Evolutionary conservation across 1,284 basidiomycete species (phyloP).

Genomic region (Tilletia indica): DNA sequence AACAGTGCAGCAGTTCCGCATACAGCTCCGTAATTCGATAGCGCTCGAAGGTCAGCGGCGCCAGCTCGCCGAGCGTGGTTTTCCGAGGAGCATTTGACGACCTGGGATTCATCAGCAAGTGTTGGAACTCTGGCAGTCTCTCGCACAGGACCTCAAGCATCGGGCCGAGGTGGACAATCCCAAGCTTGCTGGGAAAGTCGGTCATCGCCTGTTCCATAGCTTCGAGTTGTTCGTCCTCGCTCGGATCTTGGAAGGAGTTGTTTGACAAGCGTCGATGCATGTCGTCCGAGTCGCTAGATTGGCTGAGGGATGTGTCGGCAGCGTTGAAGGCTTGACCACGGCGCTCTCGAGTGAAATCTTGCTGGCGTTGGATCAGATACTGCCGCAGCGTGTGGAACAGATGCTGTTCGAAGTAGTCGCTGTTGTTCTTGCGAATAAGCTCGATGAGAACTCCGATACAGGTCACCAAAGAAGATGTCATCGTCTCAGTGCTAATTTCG

Average conservation of each 20-base stretch:
- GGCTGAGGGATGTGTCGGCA: constrained; percentile 15
- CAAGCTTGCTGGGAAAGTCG: constrained; percentile 84
- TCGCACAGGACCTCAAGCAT: constrained; percentile 76
- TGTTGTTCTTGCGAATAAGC: constrained; percentile 96
- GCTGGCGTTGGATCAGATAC: constrained; percentile 80
- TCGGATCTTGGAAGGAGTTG: constrained; percentile 13
- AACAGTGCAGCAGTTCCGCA: constrained; percentile 93
- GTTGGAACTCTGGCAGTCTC: constrained; percentile 70
- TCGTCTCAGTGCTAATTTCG: constrained; percentile 63
- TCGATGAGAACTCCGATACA: constrained; percentile 90
- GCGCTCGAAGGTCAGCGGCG: constrained; percentile 87
- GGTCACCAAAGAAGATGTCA: constrained; percentile 82
- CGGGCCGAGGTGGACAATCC: constrained; percentile 87
- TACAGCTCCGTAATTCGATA: constrained; percentile 97
- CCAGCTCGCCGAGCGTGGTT: constrained; percentile 57
- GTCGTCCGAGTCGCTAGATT: constrained; percentile 20
- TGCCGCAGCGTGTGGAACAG: constrained; percentile 93
- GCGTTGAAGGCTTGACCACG: constrained; percentile 22
- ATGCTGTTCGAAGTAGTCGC: constrained; percentile 97
- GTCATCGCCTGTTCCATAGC: constrained; percentile 75
- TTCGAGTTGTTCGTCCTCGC: constrained; percentile 53
- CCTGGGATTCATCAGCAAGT: constrained; percentile 70
- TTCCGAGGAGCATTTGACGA: constrained; percentile 65
- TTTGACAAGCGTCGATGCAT: constrained; percentile 16
- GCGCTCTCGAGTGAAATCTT: constrained; percentile 60